Base-by-base conservation (phyloP, 176 grass and related monocot genomes). In the Cymbopogon citratus region DNA sequence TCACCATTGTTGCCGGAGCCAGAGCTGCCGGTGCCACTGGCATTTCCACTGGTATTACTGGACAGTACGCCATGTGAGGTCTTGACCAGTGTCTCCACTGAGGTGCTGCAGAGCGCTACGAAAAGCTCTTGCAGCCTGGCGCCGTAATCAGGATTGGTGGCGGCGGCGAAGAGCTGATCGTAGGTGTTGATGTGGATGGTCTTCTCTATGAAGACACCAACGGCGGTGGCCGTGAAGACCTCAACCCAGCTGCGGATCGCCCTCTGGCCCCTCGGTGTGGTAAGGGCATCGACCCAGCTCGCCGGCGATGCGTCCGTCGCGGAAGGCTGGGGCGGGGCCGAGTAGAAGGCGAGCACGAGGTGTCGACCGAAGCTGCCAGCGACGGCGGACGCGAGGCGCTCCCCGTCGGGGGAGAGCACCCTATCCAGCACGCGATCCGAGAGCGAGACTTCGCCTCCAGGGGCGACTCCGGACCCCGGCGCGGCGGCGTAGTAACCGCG, bases 151-250 rank as follows among this genome's bases (percentile, higher is more conserved):
- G 95, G 92, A 75, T 98, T 94, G 21, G 95, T 98, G 62, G 94
- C 86, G n/a, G 90, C 95, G 8, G 92, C 74, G 76, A 94, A 90
- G 65, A 98, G 49, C 28, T 98, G 92, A 28, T 98, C 92, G 43
- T 91, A 98, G 56, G 92, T 89, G 86, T 95, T 98, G 86, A 98
- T 92, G 83, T 98, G 89, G 75, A 93, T 94, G 12, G 95, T 98
- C 84, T 91, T 95, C 69, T 95, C 90, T 12, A 98, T 87, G 85
- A 94, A 98, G 31, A 98, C 87, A 12, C 84, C 82, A 23, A 98
- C 90, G 13, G 92, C 87, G 0, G 92, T 98, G 67, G 92, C 90
- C 23, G 93, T 83, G 60, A 98, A 94, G 9, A 87, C 56, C 45
- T 83, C 68, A 18, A 93, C 83, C 77, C 88, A 88, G 78, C 90